Conservation (phyloP, 495 filamentous ascomycete species). For the Neurospora sp. region DNA sequence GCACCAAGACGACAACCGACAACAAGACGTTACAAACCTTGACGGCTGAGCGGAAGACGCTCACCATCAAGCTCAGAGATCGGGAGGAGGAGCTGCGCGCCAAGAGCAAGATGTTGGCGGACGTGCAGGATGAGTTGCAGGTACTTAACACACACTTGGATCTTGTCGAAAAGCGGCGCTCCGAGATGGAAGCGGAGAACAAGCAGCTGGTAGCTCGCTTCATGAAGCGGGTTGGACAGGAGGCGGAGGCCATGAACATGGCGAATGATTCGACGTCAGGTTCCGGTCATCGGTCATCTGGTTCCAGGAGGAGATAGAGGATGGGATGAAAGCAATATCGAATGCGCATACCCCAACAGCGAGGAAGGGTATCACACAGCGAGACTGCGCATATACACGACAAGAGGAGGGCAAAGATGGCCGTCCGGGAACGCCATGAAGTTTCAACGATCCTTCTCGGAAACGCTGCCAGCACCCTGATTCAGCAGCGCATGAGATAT, state of each 20-base stretch:
- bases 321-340: neutral
- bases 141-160: conserved; percentile 79
- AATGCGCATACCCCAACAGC: neutral
- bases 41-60: conserved; percentile 47
- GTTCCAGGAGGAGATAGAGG: neutral
- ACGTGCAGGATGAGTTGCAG: conserved; percentile 85
- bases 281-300: neutral
- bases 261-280: conserved; percentile 24
- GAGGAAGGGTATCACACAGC: neutral
- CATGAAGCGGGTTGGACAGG: conserved; percentile 76
- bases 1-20: conserved; percentile 44
- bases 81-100: conserved; percentile 73
- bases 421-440: neutral
- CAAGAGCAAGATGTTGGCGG: conserved; percentile 73
- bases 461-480: neutral
- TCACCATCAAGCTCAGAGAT: conserved; percentile 59
- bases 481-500: too few species aligned
- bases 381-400: neutral
- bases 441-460: neutral
- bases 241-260: conserved; percentile 83
- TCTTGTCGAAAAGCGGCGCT: conserved; percentile 61
- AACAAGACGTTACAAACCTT: conserved; percentile 48
- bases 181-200: conserved; percentile 69
- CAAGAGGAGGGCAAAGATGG: neutral
- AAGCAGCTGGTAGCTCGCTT: conserved; percentile 78